Conservation (phyloP, 352 stramenopile genomes). For the Peronosclerospora sorghi region DNA sequence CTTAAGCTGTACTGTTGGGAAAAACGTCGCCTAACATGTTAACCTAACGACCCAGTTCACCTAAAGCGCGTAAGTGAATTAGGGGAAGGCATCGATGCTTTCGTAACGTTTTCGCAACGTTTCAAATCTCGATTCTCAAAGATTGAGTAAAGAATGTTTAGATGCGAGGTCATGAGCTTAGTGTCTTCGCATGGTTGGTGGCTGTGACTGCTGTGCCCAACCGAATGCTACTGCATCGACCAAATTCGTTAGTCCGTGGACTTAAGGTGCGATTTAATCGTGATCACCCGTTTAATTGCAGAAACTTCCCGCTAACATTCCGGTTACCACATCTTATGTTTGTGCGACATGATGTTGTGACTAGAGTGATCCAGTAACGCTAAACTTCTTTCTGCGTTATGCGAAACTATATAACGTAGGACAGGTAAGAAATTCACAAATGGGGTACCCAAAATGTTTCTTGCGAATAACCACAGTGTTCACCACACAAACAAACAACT, state of each 20-base stretch:
- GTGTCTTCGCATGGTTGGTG: slow-evolving; percentile 2
- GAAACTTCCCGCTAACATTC: slow-evolving; percentile 12
- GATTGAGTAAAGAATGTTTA: neutral
- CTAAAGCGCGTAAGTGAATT: too few relatives aligned
- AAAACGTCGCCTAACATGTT: too few relatives aligned
- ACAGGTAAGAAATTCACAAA: slow-evolving; percentile 61
- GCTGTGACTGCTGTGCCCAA: slow-evolving; percentile 26
- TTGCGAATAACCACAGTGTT: slow-evolving; percentile 47
- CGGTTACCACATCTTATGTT: neutral
- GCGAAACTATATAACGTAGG: slow-evolving; percentile 11
- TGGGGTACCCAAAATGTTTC: slow-evolving; percentile 57
- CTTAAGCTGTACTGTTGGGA: too few relatives aligned
- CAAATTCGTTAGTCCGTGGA: slow-evolving; percentile 47
- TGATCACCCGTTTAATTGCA: slow-evolving; percentile 8
- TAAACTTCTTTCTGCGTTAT: neutral
- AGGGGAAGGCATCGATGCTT: too few relatives aligned
- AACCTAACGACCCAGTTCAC: too few relatives aligned
- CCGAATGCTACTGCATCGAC: slow-evolving; percentile 53
- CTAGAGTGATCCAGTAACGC: slow-evolving; percentile 1
- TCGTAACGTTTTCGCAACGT: slow-evolving; percentile 12
- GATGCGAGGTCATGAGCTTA: slow-evolving; percentile 7
- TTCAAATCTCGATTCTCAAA: slow-evolving; percentile 10
- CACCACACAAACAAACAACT: slow-evolving; percentile 20
- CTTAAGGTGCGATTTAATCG: slow-evolving; percentile 29
- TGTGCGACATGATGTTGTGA: neutral